These are phyloP conservation scores for Candolleomyces efflorescens DNA, from an alignment of 768 basidiomycete species.

Conservation along the genomic window DNA sequence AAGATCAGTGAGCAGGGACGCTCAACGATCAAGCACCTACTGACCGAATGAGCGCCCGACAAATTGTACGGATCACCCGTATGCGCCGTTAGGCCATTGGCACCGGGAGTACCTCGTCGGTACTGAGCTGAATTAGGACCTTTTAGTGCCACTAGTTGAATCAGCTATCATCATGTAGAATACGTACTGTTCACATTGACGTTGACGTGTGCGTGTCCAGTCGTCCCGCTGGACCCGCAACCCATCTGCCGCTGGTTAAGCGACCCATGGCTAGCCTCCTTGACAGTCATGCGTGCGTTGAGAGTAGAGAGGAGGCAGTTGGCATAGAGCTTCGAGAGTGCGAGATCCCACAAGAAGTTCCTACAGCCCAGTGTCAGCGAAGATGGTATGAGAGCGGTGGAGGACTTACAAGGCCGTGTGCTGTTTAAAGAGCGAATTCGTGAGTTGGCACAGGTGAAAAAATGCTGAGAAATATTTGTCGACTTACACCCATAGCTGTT, in stretches of 20 bases:
- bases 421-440: neutral
- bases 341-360: conserved; percentile 25
- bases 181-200: too few relatives aligned
- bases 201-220: too few relatives aligned
- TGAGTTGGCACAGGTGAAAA: neutral
- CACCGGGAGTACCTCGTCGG: too few relatives aligned
- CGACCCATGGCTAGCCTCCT: neutral
- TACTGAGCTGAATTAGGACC: too few relatives aligned
- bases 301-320: conserved; percentile 23
- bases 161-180: too few relatives aligned
- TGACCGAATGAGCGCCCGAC: neutral
- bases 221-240: too few relatives aligned
- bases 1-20: neutral
- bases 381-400: neutral
- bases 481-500: conserved; percentile 2
- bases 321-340: conserved; percentile 27
- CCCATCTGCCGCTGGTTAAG: neutral
- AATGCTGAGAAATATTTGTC: neutral
- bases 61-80: too few relatives aligned
- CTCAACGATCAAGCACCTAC: neutral
- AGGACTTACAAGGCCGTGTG: conserved; percentile 15
- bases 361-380: neutral
- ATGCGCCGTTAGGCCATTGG: too few relatives aligned
- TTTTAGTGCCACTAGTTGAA: too few relatives aligned
- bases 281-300: neutral